Conservation (phyloP, 768 basidiomycete genomes). For the Suillus tomentosus region DNA sequence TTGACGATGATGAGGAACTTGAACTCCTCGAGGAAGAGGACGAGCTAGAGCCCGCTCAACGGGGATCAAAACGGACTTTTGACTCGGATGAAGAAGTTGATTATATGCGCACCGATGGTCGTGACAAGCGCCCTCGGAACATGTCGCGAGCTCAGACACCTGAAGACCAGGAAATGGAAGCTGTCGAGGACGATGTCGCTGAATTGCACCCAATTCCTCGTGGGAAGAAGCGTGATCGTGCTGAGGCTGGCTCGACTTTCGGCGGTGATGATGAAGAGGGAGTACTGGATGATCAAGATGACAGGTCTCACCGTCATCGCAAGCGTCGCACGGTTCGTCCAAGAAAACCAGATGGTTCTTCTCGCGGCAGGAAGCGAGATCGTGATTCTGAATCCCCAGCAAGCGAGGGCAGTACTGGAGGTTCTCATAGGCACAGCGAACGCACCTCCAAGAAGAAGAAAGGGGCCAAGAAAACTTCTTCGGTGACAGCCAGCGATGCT, state of each 20-base stretch:
- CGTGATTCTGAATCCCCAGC: constrained; percentile 53
- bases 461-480: constrained; percentile 48
- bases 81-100: constrained; percentile 45
- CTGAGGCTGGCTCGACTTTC: constrained; percentile 71
- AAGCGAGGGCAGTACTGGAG: constrained; percentile 26
- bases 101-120: constrained; percentile 38
- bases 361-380: constrained; percentile 68
- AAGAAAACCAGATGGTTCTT: constrained; percentile 48
- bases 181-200: constrained; percentile 44
- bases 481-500: constrained; percentile 44
- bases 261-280: constrained; percentile 55
- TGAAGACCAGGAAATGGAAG: constrained; percentile 37
- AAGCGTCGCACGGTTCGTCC: constrained; percentile 60
- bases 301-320: constrained; percentile 47
- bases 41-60: constrained; percentile 27
- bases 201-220: constrained; percentile 38
- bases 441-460: constrained; percentile 46
- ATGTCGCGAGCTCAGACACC: constrained; percentile 46
- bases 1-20: constrained; percentile 51
- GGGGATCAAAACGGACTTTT: constrained; percentile 53
- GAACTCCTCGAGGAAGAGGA: constrained; percentile 39
- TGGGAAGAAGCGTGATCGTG: constrained; percentile 78
- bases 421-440: constrained; percentile 17
- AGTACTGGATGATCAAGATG: constrained; percentile 38
- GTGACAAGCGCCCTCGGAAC: constrained; percentile 60